These are phyloP conservation scores for Cordyceps farinosa DNA, from an alignment of 2,329 filamentous ascomycete species.

Conservation along the genomic window DNA sequence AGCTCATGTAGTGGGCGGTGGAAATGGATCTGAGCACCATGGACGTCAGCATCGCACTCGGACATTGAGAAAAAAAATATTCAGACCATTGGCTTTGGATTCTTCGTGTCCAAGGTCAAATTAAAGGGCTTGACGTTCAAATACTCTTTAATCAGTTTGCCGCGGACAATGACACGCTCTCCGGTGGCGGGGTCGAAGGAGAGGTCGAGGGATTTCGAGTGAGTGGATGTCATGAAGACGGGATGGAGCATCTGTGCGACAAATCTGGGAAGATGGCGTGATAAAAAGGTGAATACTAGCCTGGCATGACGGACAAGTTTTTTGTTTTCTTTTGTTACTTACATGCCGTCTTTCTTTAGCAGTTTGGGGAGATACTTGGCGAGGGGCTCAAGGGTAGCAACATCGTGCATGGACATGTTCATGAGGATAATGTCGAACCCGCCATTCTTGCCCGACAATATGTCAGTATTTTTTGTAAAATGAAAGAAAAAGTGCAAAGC, in stretches of 20 bases:
- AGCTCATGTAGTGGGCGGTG: slow-evolving; percentile 45
- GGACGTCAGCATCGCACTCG: not conserved
- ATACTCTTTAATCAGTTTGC: slow-evolving; percentile 40
- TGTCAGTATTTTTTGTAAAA: not conserved
- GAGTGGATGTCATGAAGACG: slow-evolving; percentile 45
- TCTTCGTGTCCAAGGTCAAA: slow-evolving; percentile 34
- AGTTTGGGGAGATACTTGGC: slow-evolving; percentile 39
- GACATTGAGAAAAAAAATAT: not conserved
- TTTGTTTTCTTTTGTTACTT: slow-evolving; percentile 21
- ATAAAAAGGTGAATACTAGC: not conserved
- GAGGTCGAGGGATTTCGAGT: slow-evolving; percentile 38
- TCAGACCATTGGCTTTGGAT: slow-evolving; percentile 32
- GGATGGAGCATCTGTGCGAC: slow-evolving; percentile 47
- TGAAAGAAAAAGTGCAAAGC: no score
- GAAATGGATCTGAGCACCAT: slow-evolving; percentile 34
- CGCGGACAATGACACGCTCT: slow-evolving; percentile 32
- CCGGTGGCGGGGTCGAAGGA: slow-evolving; percentile 34
- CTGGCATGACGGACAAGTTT: no score
- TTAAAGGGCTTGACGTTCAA: slow-evolving; percentile 38
- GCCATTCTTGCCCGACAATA: slow-evolving; percentile 22
- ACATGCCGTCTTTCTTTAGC: slow-evolving; percentile 39
- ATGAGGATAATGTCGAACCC: slow-evolving; percentile 43
- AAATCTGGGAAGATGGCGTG: slow-evolving; percentile 31
- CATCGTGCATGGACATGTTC: slow-evolving; percentile 50
- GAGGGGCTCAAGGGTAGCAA: slow-evolving; percentile 40